Base-by-base conservation (phyloP, 1,284 basidiomycete species). In the Ustilago hordei region DNA sequence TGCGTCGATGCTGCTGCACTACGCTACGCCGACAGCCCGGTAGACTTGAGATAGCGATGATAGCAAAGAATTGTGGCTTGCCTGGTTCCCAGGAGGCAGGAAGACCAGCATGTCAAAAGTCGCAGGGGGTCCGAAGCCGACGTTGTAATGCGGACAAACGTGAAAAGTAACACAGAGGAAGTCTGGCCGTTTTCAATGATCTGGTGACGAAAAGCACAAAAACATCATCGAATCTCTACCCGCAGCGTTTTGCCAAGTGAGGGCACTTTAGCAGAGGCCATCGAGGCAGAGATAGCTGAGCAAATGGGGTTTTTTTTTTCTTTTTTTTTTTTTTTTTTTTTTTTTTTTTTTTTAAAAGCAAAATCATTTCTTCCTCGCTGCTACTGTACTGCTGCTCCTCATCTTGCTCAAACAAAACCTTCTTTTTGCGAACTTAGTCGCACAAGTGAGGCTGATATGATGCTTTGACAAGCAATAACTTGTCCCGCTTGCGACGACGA, bases 211-310 rank as follows among this genome's bases (percentile, higher is more conserved):
- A 31, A 62, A 62, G 69, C 56, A 72, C 69, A 23, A 48, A 34
- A 15, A 36, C 69, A 72, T 67, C 69, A 72, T 72, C 64, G 56
- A 66, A 60, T 52, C 53, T 28, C 54, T 39, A 50, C n/a, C 39
- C 23, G 38, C 19, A 41, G 39, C 28, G 32, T 15, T 9, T 28
- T 28, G 23, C 23, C 23, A 17, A 12, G 11, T 38, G n/a, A 17
- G 13, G 57, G 52, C 64, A 66, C 35, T 50, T 34, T 4, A 38
- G 34, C 50, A 59, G 52, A 35, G 52, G 28, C 11, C 55, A 19
- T 48, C 55, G 56, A 50, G 15, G 31, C 7, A 43, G 9, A 43
- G 34, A 54, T 50, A 6, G 48, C 48, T 50, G 48, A 50, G 48
- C 48, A 50, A 50, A 50, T 50, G 34, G 28, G 4, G n/a, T 36